Percentiles rank a stretch among this genome's conserved stretches.
phyloP scores from a whole-genome alignment of 1,284 basidiomycete genomes.

The Mycena sp. region DNA sequence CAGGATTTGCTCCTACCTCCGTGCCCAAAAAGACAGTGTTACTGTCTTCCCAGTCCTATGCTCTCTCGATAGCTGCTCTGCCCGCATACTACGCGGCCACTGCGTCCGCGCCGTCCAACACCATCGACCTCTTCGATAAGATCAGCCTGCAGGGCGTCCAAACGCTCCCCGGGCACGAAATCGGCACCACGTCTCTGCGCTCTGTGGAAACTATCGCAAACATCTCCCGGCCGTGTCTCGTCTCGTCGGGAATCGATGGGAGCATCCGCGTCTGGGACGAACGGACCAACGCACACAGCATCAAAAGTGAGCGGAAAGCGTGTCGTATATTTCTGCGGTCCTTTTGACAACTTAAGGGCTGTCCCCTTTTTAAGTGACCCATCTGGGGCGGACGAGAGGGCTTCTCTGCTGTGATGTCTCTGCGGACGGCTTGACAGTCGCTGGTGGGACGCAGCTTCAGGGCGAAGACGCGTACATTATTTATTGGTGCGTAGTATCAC shows the following conservation, averaged over 20 bases:
- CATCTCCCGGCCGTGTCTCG: constrained; percentile 45
- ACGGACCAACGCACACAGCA: constrained; percentile 58
- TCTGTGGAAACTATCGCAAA: constrained; percentile 45
- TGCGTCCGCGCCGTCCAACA: constrained; percentile 63
- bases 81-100: constrained; percentile 64
- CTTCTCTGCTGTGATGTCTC: constrained; percentile 78
- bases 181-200: constrained; percentile 60
- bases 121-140: constrained; percentile 72
- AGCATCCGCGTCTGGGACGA: constrained; percentile 77
- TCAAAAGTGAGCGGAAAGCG: constrained; percentile 64
- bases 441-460: constrained; percentile 75
- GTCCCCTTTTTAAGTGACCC: constrained; percentile 50
- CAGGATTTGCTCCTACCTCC: constrained; percentile 17
- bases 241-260: constrained; percentile 74
- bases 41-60: constrained; percentile 60
- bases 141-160: constrained; percentile 55
- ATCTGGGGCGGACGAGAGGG: constrained; percentile 52
- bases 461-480: constrained; percentile 75
- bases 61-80: constrained; percentile 61
- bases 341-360: constrained; percentile 56
- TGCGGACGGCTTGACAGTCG: constrained; percentile 69
- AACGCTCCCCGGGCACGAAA: constrained; percentile 62
- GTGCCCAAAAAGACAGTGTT: constrained; percentile 46
- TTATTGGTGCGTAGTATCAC: constrained; percentile 52
- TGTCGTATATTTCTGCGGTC: constrained; percentile 30